Evolutionary conservation across 1,284 basidiomycete genomes (phyloP), one percentile per base, ranked within the genome.

Genomic region (Leucocoprinus gongylophorus): DNA sequence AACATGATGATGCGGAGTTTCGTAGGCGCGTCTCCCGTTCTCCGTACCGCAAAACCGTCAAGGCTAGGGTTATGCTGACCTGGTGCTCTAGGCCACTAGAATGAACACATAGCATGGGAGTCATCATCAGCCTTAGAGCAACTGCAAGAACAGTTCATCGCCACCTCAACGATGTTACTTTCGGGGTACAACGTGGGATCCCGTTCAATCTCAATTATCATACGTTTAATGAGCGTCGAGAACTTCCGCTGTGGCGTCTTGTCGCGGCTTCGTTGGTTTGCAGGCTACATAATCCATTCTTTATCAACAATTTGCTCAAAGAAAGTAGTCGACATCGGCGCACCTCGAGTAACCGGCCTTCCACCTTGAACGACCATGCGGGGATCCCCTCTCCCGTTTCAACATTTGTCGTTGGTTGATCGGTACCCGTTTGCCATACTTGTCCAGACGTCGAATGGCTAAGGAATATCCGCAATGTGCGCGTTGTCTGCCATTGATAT

Each of bases 361-460:
- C 94, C 52, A 97, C 80, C 63, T 83, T 87, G 53, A 97, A 73
- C 37, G 85, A 81, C 93, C 93, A 98, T 0, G 91, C 89, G 1
- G 95, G 91, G 17, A 95, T 85, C 2, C 88, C 88, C 59, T 89
- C 83, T 8, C 90, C 80, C 0, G 78, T 82, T 53, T 81, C 80
- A 54, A 76, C 71, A 54, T 77, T 76, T 2, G 71, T 62, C 15
- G 59, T 52, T 7, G 67, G 62, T 21, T 61, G 62, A 13, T 75
- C 68, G 53, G 71, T 72, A 8, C 74, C 71, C 20, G 74, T 74
- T 66, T 94, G 89, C 93, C 91, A 91, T 15, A 76, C 59, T 64
- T 98, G 95, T 45, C 89, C 84, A 28, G 89, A 90, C 0, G 88
- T 84, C 0, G 91, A 91, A 66, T 97, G 92, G 54, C 88, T 90